Evolutionary conservation across 2,329 filamentous ascomycete species (phyloP).

Genomic region (Cercospora beticola): DNA sequence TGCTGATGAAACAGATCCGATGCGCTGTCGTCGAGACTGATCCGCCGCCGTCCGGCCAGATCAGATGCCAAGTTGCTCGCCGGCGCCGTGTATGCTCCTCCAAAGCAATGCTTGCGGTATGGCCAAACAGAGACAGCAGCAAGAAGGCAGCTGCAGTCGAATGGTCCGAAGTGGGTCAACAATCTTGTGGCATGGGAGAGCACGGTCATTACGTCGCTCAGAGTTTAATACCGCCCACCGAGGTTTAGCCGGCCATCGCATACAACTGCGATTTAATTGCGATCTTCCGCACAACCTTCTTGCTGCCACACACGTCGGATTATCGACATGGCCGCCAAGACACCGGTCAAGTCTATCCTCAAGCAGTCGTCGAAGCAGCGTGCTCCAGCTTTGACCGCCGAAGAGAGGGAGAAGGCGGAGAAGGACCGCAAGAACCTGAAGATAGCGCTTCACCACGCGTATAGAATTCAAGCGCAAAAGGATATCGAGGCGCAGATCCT

Average conservation of each 20-base stretch:
- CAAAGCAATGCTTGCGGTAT: neutral
- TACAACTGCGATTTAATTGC: conserved; percentile 2
- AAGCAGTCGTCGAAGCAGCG: conserved; percentile 41
- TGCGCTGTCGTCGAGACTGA: conserved; percentile 4
- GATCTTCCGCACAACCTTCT: neutral
- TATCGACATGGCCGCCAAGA: conserved; percentile 31
- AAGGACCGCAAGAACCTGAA: conserved; percentile 51
- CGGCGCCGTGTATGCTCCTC: neutral
- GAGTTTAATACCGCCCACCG: neutral
- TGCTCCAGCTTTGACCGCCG: conserved; percentile 25
- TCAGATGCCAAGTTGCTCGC: neutral
- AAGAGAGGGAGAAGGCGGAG: conserved; percentile 34
- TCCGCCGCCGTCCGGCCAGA: conserved; percentile 1
- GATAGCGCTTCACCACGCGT: conserved; percentile 78
- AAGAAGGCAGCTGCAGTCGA: conserved; percentile 3
- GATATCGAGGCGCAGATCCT: conserved; percentile 73
- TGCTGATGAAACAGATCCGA: conserved; percentile 8
- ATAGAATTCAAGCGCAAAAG: conserved; percentile 78
- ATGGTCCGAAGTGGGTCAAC: conserved; percentile 6
- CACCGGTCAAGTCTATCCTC: conserved; percentile 47
- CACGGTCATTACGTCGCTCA: conserved; percentile 2
- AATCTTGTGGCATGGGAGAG: conserved; percentile 7
- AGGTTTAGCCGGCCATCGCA: conserved; percentile 1
- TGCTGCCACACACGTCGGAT: neutral
- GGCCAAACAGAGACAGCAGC: neutral